Base-by-base conservation (phyloP, 2,329 filamentous ascomycete genomes). In the Xylariaceae sp. region DNA sequence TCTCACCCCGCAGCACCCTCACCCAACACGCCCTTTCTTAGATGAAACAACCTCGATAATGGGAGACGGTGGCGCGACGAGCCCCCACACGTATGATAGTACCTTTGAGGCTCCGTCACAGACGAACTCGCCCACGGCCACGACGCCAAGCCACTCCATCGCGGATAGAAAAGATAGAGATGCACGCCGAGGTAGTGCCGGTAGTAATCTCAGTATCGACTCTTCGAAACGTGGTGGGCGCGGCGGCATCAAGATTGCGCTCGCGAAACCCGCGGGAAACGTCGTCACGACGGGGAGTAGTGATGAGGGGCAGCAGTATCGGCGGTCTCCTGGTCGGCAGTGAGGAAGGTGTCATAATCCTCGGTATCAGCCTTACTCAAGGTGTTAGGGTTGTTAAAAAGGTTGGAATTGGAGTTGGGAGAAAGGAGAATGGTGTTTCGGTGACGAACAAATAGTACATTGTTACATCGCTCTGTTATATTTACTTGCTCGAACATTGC, bases 121-220 rank as follows among this genome's bases (percentile, higher is more conserved):
- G 10, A 32, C 6, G 10, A 40, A 19, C 6, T 49, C 49, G 10
- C 20, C 8, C 37, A 14, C 14, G 14, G 32, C 10, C 3, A 20
- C 37, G 11, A 54, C 52, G 2, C 42, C 53, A 8, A 55, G 16
- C 37, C 47, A n/a, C 47, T 29, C 22, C 58, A 46, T 35, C 44
- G 44, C 27, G 27, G 27, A 16, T 14, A 32, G 27, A 14, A 12
- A 8, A 8, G 5, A 8, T 14, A 32, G n/a, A 16, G 43, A 45
- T 33, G 55, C 47, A 36, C 54, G 61, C 27, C 57, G 58, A 21
- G 53, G 56, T 16, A 66, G 63, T 44, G 55, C 50, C 27, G 55
- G 54, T 5, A 71, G 67, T 48, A 66, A 58, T 37, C 61, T 73
- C 14, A 72, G 67, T 40, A 42, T 72, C 22, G 68, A 69, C 33